Evolutionary conservation across 1,139 yeast genomes (phyloP).

Genomic region (Sugiyamaella pinicola): DNA sequence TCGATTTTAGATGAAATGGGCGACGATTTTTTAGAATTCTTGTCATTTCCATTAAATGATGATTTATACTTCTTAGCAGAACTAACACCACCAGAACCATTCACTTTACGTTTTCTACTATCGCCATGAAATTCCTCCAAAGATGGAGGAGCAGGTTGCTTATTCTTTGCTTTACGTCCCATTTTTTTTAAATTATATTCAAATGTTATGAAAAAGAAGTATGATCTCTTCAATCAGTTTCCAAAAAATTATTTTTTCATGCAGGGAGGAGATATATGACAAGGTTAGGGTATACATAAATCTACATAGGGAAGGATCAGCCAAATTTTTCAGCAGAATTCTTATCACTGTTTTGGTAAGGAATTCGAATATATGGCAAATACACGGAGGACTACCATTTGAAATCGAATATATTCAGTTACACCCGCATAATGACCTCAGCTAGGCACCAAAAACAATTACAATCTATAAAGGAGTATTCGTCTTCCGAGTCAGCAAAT

Average conservation of each 20-base stretch:
- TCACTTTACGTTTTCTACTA: constrained; percentile 45
- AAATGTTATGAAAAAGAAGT: too few species aligned
- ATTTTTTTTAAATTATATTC: constrained; percentile 42
- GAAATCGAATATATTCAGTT: neutral
- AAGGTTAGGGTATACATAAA: constrained; percentile 1
- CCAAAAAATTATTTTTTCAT: constrained; percentile 17
- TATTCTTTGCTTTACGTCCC: constrained; percentile 93
- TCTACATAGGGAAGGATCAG: constrained; percentile 11
- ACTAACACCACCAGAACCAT: neutral
- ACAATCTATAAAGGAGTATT: constrained; percentile 4
- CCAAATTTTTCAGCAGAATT: constrained; percentile 17
- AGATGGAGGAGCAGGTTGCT: constrained; percentile 88
- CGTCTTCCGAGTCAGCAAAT: neutral
- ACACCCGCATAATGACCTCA: neutral
- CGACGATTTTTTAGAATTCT: constrained; percentile 40
- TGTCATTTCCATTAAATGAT: constrained; percentile 51
- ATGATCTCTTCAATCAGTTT: neutral
- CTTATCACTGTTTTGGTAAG: too few species aligned
- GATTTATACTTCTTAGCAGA: constrained; percentile 31
- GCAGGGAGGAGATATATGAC: constrained; percentile 14
- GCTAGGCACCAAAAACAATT: constrained; percentile 13
- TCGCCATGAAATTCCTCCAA: constrained; percentile 77
- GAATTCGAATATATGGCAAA: too few species aligned
- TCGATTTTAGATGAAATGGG: constrained; percentile 49
- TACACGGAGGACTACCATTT: too few species aligned